Percentiles rank a stretch among this genome's conserved stretches.
Evolutionary conservation across 345 rosid genomes (phyloP).

Genomic region (Rubroshorea leprosula): DNA sequence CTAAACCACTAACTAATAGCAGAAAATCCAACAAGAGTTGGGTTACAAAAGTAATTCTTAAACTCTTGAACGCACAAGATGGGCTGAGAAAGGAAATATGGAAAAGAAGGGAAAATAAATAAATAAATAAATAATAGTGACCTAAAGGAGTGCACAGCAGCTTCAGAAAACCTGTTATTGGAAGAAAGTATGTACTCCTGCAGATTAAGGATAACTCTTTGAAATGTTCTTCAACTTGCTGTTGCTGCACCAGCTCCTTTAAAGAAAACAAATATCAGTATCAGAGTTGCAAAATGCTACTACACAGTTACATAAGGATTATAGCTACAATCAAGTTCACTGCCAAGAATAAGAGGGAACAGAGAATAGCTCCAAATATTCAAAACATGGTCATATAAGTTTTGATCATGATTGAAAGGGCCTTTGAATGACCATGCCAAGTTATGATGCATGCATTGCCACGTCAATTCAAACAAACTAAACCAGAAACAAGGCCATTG

Average conservation of each 20-base stretch:
- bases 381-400: too few relatives aligned
- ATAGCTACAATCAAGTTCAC: too few relatives aligned
- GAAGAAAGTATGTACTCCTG: conserved; percentile 25
- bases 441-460: too few relatives aligned
- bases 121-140: conserved; percentile 26
- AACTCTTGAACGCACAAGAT: conserved; percentile 17
- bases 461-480: too few relatives aligned
- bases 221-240: conserved; percentile 38
- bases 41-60: conserved; percentile 19
- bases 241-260: conserved; percentile 38
- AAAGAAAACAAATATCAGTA: conserved; percentile 17
- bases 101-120: background rate
- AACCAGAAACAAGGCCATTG: too few relatives aligned
- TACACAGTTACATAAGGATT: background rate
- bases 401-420: too few relatives aligned
- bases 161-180: conserved; percentile 32
- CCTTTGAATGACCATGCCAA: too few relatives aligned
- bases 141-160: conserved; percentile 34
- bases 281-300: background rate
- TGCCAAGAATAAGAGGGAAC: too few relatives aligned
- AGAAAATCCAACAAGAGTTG: conserved; percentile 9
- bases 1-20: conserved; percentile 1
- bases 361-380: too few relatives aligned
- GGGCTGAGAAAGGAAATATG: conserved; percentile 9
- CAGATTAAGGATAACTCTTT: conserved; percentile 17